A percentile compares a stretch with the other conserved stretches of the same genome.
Conservation (phyloP, 805 yeast species). For the Metschnikowia colocasiae region DNA sequence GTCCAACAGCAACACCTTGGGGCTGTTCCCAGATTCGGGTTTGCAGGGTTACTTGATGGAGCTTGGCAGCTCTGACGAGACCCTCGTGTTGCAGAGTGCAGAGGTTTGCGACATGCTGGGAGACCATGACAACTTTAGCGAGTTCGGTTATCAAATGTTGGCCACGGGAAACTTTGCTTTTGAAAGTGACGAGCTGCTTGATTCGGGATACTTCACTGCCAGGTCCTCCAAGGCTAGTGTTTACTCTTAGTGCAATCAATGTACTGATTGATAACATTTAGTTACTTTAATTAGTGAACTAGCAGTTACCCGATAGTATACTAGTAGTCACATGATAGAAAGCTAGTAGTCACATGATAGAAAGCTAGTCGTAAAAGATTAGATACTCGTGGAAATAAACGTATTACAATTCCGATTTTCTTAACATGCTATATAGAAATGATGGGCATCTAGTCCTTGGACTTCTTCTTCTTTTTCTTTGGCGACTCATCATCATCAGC, state of each 20-base stretch:
- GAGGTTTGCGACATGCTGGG: neutral
- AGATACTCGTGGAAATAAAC: neutral
- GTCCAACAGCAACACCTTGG: neutral
- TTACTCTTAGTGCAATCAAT: neutral
- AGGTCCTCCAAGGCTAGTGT: neutral
- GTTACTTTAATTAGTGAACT: no score
- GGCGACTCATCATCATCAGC: constrained; percentile 37
- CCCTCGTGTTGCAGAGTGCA: constrained; percentile 1
- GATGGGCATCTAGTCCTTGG: constrained; percentile 34
- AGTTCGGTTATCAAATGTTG: constrained; percentile 11
- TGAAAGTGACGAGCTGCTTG: constrained; percentile 2
- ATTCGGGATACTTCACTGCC: constrained; percentile 3
- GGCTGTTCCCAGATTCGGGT: neutral
- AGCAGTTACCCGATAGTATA: no score
- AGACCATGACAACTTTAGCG: constrained; percentile 5
- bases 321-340: no score
- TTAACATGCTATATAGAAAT: constrained; percentile 21
- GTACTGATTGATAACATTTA: no score
- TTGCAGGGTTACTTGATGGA: constrained; percentile 2
- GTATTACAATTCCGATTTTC: neutral
- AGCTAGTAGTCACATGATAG: no score
- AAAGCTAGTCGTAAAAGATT: no score
- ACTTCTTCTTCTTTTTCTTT: constrained; percentile 45
- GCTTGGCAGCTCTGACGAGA: constrained; percentile 3
- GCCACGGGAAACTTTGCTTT: neutral